Evolutionary conservation across 495 filamentous ascomycete species (phyloP).

Genomic region (Penicillium macrosclerotiorum): DNA sequence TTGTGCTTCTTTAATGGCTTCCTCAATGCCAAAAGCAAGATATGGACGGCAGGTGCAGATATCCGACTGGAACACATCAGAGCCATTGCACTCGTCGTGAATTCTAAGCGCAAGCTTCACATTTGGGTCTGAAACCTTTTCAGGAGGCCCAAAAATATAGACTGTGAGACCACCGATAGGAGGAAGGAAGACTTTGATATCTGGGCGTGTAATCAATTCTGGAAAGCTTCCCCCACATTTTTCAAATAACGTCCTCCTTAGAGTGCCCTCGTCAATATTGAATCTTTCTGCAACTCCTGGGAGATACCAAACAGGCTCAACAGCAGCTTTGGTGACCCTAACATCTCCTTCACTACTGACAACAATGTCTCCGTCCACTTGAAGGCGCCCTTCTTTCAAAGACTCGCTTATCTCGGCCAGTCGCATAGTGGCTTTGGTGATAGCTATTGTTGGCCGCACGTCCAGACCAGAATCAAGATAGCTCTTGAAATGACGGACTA

Average conservation of each 20-base stretch:
- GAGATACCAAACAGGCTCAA: constrained; percentile 95
- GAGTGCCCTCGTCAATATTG: constrained; percentile 85
- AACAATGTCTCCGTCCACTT: constrained; percentile 89
- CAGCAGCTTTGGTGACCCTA: constrained; percentile 93
- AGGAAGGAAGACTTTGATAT: constrained; percentile 94
- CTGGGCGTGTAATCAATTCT: constrained; percentile 85
- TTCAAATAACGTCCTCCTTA: constrained; percentile 87
- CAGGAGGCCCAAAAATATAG: constrained; percentile 96
- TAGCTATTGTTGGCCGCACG: constrained; percentile 89
- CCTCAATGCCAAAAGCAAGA: constrained; percentile 92
- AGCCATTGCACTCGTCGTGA: constrained; percentile 97
- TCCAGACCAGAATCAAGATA: constrained; percentile 71
- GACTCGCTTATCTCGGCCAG: constrained; percentile 89
- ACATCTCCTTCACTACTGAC: constrained; percentile 80
- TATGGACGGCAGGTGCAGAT: constrained; percentile 98
- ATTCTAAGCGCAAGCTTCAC: constrained; percentile 84
- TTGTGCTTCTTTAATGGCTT: constrained; percentile 95
- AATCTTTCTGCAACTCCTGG: constrained; percentile 94
- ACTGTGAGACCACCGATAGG: constrained; percentile 96
- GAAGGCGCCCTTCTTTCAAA: constrained; percentile 71
- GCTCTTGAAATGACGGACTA: constrained; percentile 40
- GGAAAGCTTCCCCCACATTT: constrained; percentile 92
- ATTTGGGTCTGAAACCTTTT: constrained; percentile 85
- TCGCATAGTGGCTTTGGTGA: constrained; percentile 96
- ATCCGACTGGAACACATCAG: constrained; percentile 97